These are phyloP conservation scores for Phlegmacium glaucopus DNA, from an alignment of 768 basidiomycete genomes.

Conservation along the genomic window DNA sequence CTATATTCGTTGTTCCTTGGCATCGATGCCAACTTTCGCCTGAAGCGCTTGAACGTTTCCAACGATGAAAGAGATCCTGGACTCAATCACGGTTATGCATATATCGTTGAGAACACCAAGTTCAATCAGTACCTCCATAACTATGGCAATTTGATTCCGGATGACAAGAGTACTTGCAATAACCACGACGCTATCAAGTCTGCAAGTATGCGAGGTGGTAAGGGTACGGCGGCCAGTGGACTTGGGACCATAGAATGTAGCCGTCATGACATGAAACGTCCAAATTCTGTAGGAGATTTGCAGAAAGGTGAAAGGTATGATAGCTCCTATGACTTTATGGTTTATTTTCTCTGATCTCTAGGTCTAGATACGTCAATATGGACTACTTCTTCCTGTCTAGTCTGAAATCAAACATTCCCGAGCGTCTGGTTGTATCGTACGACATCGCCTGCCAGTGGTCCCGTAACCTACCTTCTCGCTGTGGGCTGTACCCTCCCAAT, in stretches of 20 bases:
- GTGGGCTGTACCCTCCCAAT: no score
- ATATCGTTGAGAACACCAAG: constrained; percentile 12
- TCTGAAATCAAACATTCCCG: not conserved
- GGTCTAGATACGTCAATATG: not conserved
- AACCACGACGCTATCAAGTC: constrained; percentile 16
- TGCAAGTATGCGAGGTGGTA: constrained; percentile 4
- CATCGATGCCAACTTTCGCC: constrained; percentile 26
- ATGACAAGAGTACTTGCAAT: constrained; percentile 8
- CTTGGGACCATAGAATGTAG: constrained; percentile 5
- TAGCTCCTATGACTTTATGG: not conserved
- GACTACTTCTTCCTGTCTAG: not conserved
- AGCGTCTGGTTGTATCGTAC: not conserved
- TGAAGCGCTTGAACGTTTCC: constrained; percentile 22
- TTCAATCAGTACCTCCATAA: constrained; percentile 10
- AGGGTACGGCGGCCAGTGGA: constrained; percentile 11
- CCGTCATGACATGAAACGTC: constrained; percentile 13
- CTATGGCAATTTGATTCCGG: not conserved
- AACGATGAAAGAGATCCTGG: constrained; percentile 17
- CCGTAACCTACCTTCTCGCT: no score
- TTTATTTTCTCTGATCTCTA: not conserved
- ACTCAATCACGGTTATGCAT: constrained; percentile 21
- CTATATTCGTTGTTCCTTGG: constrained; percentile 17
- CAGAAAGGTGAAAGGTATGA: constrained; percentile 11
- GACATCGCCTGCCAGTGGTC: not conserved
- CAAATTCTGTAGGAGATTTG: constrained; percentile 6